phyloP scores from a whole-genome alignment of 805 yeast genomes.

The Metschnikowia reukaufii region DNA sequence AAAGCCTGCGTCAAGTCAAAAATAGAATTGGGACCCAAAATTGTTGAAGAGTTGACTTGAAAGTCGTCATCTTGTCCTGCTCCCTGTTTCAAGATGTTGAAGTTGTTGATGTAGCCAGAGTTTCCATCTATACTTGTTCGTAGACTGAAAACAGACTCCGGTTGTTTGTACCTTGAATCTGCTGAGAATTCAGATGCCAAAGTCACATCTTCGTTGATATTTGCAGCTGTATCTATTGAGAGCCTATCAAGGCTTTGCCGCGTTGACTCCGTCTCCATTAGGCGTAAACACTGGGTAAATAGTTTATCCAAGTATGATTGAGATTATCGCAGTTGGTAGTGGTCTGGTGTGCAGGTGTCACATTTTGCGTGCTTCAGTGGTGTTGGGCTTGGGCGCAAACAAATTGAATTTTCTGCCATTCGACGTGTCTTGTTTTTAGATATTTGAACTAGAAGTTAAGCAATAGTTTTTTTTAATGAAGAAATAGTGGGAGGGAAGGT shows the following conservation, averaged over 20 bases:
- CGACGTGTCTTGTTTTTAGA: too few relatives aligned
- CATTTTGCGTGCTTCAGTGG: conserved; percentile 1
- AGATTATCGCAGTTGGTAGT: conserved; percentile 1
- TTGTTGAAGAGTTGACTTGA: conserved; percentile 38
- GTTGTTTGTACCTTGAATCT: conserved; percentile 12
- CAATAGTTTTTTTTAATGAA: too few relatives aligned
- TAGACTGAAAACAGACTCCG: conserved; percentile 19
- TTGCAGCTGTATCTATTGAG: conserved; percentile 19
- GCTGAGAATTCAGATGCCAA: conserved; percentile 16
- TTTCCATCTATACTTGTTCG: conserved; percentile 18
- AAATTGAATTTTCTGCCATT: too few relatives aligned
- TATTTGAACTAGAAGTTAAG: too few relatives aligned
- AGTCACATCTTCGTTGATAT: conserved; percentile 20
- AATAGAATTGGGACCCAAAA: conserved; percentile 73
- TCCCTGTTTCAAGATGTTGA: conserved; percentile 19
- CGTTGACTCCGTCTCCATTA: conserved; percentile 16
- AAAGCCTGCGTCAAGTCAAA: conserved; percentile 70
- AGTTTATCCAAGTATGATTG: neutral
- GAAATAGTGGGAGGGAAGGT: too few relatives aligned
- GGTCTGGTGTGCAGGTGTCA: conserved; percentile 4
- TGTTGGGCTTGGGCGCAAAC: neutral
- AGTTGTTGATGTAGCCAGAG: conserved; percentile 14
- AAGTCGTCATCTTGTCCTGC: conserved; percentile 20
- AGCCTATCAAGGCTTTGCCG: conserved; percentile 15
- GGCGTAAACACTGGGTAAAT: neutral